These are phyloP conservation scores for Nothopassalora personata DNA, from an alignment of 2,329 filamentous ascomycete species.

Conservation along the genomic window DNA sequence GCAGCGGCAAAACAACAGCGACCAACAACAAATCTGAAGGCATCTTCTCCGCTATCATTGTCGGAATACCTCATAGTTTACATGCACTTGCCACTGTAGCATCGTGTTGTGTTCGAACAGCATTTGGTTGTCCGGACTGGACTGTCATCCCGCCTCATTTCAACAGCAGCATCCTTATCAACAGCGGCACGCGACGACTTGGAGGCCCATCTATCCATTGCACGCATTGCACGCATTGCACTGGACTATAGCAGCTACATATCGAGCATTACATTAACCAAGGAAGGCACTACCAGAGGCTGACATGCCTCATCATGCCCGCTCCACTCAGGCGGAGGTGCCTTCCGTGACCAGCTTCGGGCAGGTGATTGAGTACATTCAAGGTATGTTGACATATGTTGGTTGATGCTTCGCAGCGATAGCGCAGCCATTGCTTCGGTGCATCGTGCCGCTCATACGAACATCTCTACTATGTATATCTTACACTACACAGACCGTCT, in stretches of 20 bases:
- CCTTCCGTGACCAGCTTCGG: slow-evolving; percentile 57
- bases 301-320: slow-evolving; percentile 29
- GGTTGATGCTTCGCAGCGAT: slow-evolving; percentile 33
- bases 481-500: slow-evolving; percentile 66
- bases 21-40: neutral
- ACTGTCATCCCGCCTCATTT: neutral
- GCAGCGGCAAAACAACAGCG: neutral
- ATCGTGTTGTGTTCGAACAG: neutral
- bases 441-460: neutral
- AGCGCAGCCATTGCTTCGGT: slow-evolving; percentile 5
- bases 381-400: slow-evolving; percentile 53
- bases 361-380: slow-evolving; percentile 93
- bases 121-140: neutral
- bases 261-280: neutral
- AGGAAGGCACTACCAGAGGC: slow-evolving; percentile 7
- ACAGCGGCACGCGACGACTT: slow-evolving; percentile 2
- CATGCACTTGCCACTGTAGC: slow-evolving; percentile 2
- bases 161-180: neutral
- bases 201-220: neutral
- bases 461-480: slow-evolving; percentile 27
- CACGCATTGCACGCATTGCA: neutral
- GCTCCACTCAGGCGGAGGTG: slow-evolving; percentile 26
- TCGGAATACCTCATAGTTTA: neutral
- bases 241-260: neutral
- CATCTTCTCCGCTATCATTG: neutral